phyloP scores from a whole-genome alignment of 345 rosid genomes.

The Salix brachista region DNA sequence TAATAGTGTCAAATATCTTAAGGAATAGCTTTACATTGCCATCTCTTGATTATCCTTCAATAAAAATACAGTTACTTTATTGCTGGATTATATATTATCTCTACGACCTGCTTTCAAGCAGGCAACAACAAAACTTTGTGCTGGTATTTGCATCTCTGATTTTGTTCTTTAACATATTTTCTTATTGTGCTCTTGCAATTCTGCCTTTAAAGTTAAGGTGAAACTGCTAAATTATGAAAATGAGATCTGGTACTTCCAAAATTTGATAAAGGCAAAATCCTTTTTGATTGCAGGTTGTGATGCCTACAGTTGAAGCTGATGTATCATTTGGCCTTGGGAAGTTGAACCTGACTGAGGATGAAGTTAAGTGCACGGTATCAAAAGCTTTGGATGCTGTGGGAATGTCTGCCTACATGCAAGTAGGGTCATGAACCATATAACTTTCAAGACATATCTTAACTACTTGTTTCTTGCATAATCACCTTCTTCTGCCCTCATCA shows the following conservation, averaged over 20 bases:
- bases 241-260: background rate
- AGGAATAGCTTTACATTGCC: background rate
- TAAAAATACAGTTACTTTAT: background rate
- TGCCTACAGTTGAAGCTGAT: slow-evolving; percentile 96
- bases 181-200: too few relatives aligned
- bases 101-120: background rate
- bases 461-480: background rate
- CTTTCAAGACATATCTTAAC: background rate
- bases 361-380: slow-evolving; percentile 62
- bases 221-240: too few relatives aligned
- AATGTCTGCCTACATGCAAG: slow-evolving; percentile 63
- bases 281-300: slow-evolving; percentile 59
- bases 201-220: too few relatives aligned
- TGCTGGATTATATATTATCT: background rate
- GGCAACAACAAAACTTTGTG: background rate
- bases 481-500: slow-evolving; percentile 26
- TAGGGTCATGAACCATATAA: slow-evolving; percentile 14
- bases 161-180: too few relatives aligned
- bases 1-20: background rate
- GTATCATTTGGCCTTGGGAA: slow-evolving; percentile 94
- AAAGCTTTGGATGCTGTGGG: slow-evolving; percentile 73
- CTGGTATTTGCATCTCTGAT: background rate
- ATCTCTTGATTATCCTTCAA: background rate
- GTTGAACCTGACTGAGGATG: slow-evolving; percentile 44
- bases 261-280: slow-evolving; percentile 1